These are phyloP conservation scores for Lathyrus sativus DNA, from an alignment of 306 rosid genomes.

Conservation along the genomic window DNA sequence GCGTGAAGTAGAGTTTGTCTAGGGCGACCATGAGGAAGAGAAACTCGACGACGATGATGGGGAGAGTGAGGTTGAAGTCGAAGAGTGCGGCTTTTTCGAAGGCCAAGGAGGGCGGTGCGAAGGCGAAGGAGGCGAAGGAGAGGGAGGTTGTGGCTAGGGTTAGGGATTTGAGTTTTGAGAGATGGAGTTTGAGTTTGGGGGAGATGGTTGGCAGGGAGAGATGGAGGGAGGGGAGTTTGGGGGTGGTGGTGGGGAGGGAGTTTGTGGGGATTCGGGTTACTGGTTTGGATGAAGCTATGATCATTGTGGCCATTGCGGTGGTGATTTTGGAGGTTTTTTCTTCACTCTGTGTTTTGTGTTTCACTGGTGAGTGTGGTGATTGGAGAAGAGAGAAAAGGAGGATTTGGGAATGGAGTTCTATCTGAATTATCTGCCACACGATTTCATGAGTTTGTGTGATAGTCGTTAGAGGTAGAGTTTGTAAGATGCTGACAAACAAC, in stretches of 20 bases:
- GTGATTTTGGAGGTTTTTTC: too few relatives aligned
- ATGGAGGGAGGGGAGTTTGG: slow-evolving; percentile 37
- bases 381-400: slow-evolving; percentile 23
- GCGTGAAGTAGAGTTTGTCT: too few relatives aligned
- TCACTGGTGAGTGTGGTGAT: slow-evolving; percentile 8
- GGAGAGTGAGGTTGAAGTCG: too few relatives aligned
- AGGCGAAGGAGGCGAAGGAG: too few relatives aligned
- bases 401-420: slow-evolving; percentile 29
- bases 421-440: slow-evolving; percentile 16
- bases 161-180: too few relatives aligned
- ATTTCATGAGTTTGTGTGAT: slow-evolving; percentile 11
- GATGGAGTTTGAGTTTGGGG: slow-evolving; percentile 22
- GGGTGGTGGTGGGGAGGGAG: slow-evolving; percentile 47
- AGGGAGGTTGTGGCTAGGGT: too few relatives aligned
- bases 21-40: too few relatives aligned
- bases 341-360: slow-evolving; percentile 52
- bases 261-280: slow-evolving; percentile 39
- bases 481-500: not conserved
- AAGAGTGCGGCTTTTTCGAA: too few relatives aligned
- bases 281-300: slow-evolving; percentile 79
- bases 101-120: too few relatives aligned
- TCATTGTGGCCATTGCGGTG: too few relatives aligned
- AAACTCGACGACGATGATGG: too few relatives aligned
- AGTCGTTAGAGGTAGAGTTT: not conserved
- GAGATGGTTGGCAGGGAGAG: slow-evolving; percentile 53